Percentiles rank a stretch among this genome's conserved stretches.
Conservation (phyloP, 1,284 basidiomycete genomes). For the Fomitiporia mediterranea region DNA sequence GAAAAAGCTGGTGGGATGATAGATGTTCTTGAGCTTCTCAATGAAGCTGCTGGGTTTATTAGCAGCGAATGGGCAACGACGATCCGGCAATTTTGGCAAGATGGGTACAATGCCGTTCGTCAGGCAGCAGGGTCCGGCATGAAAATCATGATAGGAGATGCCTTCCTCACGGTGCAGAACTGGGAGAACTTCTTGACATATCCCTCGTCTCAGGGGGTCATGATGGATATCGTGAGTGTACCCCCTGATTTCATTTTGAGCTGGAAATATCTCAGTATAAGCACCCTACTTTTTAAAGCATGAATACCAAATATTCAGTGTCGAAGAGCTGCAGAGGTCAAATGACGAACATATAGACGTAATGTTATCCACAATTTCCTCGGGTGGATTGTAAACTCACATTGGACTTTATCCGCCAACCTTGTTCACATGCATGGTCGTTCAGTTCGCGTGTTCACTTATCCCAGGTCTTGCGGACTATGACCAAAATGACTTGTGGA, state of each 20-base stretch:
- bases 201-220: conserved; percentile 46
- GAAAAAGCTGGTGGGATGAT: conserved; percentile 51
- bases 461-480: conserved; percentile 36
- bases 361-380: conserved; percentile 3
- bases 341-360: conserved; percentile 54
- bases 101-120: conserved; percentile 54
- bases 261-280: background rate
- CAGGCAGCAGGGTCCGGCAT: conserved; percentile 40
- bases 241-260: conserved; percentile 5
- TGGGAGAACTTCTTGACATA: conserved; percentile 61
- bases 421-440: no score
- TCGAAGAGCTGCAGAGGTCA: conserved; percentile 49
- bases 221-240: conserved; percentile 56
- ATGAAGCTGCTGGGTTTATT: conserved; percentile 56
- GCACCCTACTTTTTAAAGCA: conserved; percentile 39
- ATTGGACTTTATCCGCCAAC: background rate
- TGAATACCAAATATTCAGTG: conserved; percentile 77
- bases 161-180: conserved; percentile 60
- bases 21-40: conserved; percentile 59
- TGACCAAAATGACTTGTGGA: conserved; percentile 51
- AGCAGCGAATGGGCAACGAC: conserved; percentile 38
- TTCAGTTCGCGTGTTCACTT: conserved; percentile 42
- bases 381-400: background rate
- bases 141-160: conserved; percentile 70
- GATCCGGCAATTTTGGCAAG: conserved; percentile 48